A percentile compares a stretch with the other conserved stretches of the same genome.
These are phyloP conservation scores for Circinella minor DNA, from an alignment of 371 early-diverging fungal species.

Conservation along the genomic window DNA sequence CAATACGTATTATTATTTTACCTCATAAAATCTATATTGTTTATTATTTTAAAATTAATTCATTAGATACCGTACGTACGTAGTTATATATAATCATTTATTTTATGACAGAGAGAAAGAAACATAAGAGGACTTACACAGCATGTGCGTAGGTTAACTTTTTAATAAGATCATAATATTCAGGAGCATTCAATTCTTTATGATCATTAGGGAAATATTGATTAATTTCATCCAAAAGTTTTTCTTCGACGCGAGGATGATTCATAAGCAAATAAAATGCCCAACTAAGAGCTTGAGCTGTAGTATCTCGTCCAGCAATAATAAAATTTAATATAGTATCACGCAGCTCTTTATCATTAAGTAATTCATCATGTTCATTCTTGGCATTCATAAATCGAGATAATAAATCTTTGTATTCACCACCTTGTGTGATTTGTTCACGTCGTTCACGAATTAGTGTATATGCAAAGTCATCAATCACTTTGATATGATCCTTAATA, in stretches of 20 bases:
- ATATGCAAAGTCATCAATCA: constrained; percentile 52
- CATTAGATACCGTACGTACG: too few relatives aligned
- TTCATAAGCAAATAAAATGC: constrained; percentile 57
- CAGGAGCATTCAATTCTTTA: constrained; percentile 32
- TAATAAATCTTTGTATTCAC: constrained; percentile 53
- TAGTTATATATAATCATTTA: too few relatives aligned
- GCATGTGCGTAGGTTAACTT: constrained; percentile 61
- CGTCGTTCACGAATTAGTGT: constrained; percentile 48
- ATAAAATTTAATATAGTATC: constrained; percentile 77
- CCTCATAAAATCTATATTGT: constrained; percentile 50
- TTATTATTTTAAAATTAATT: background rate
- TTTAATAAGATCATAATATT: constrained; percentile 47
- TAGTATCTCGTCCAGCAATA: constrained; percentile 72
- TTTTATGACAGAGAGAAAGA: too few relatives aligned
- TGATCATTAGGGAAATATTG: constrained; percentile 38
- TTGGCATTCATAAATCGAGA: constrained; percentile 59
- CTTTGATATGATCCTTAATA: constrained; percentile 42
- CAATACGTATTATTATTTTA: too few relatives aligned
- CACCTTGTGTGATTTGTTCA: constrained; percentile 24
- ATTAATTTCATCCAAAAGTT: constrained; percentile 60
- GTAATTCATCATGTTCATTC: constrained; percentile 39
- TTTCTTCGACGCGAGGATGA: constrained; percentile 55
- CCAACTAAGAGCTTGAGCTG: constrained; percentile 75
- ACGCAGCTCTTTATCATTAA: constrained; percentile 52
- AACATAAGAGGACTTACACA: constrained; percentile 40